Base-by-base conservation (phyloP, 2,329 filamentous ascomycete species). In the Diaporthe sp. region DNA sequence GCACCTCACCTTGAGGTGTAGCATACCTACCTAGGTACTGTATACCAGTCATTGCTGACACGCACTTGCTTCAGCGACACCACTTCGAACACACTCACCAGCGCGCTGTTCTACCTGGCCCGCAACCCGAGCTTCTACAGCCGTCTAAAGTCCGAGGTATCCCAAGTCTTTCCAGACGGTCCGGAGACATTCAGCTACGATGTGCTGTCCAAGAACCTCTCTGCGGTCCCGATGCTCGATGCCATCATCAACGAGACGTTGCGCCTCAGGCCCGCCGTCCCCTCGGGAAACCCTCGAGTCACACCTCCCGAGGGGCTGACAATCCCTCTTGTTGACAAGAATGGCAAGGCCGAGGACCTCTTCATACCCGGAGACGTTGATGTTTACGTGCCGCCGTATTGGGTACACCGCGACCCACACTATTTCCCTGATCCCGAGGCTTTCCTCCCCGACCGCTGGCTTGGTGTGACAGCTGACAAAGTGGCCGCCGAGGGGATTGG, bases 401-500 rank as follows among this genome's bases (percentile, higher is more conserved):
- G 55, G 28, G 74, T 79, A 17, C 78, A 79, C 25, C 70, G 74
- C 10, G 77, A 79, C 59, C 34, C 61, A 6, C 69, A 74, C 15
- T 78, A 77, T 55, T 78, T 72, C 71, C 69, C 71, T 17, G 28
- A 51, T 19, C 70, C 70, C 13, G 44, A 72, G 22, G 73, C 46
- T 49, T 78, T 79, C 68, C 15, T 73, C 15, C 78, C 78, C 7
- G 76, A 77, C 53, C 69, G 78, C 17, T 79, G 77, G 76, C 25
- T 65, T 13, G 25, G n/a, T 19, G 59, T 9, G 25, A 46, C 12
- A 4, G 3, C 31, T 8, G 74, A 74, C 31, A 53, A 28, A 22
- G 15, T 74, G 55, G 25, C 53, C 25, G 10, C 67, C 34, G 57
- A 39, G 57, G 34, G 22, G 10, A 8, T 22, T 39, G 57, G 4